Evolutionary conservation across 129 eudicot genomes (phyloP).

Genomic region (Deinandra increscens): DNA sequence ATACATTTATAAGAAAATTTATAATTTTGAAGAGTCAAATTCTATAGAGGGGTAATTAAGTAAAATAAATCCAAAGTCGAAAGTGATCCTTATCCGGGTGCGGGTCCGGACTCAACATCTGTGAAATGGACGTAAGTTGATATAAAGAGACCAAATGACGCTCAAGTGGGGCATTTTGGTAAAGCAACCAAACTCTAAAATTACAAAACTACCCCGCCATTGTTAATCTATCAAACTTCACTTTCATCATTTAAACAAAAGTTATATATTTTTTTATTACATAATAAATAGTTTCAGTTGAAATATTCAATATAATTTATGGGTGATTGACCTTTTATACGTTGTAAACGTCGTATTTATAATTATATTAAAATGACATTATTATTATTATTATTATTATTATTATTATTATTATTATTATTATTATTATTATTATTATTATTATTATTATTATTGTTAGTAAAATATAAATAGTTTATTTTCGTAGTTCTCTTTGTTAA

Average conservation of each 20-base stretch:
- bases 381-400: no score
- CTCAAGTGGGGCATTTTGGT: slow-evolving; percentile 21
- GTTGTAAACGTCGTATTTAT: slow-evolving; percentile 16
- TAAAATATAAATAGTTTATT: no score
- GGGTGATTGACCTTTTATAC: slow-evolving; percentile 17
- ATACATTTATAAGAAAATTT: no score
- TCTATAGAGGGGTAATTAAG: not conserved
- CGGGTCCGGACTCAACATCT: slow-evolving; percentile 29
- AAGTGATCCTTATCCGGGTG: slow-evolving; percentile 29
- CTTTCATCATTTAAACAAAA: slow-evolving; percentile 26
- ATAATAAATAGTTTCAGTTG: not conserved
- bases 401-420: no score
- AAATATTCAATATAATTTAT: slow-evolving; percentile 8
- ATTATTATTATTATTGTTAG: no score
- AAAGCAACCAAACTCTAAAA: not conserved
- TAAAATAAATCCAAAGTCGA: slow-evolving; percentile 1
- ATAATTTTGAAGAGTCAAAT: not conserved
- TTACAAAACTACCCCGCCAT: slow-evolving; percentile 4
- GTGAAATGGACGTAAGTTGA: slow-evolving; percentile 29
- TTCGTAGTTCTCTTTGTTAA: no score
- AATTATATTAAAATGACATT: not conserved
- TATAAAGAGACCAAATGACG: slow-evolving; percentile 26
- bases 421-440: no score
- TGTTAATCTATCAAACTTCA: slow-evolving; percentile 13
- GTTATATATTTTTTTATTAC: not conserved